Evolutionary conservation across 2,329 filamentous ascomycete genomes (phyloP).

Genomic region (Hypoxylon sp.): DNA sequence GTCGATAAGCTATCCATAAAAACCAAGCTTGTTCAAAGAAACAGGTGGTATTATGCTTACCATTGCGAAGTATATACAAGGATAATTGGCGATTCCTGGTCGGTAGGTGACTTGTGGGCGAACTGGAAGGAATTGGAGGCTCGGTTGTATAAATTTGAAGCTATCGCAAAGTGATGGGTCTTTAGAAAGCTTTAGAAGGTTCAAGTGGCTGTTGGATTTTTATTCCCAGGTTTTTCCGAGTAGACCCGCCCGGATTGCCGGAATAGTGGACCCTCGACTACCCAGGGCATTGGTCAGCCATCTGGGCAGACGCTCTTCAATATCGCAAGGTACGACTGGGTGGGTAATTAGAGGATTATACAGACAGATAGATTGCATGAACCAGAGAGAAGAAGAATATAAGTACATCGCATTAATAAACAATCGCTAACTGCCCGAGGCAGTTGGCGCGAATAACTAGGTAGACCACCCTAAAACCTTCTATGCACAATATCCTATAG

Average conservation of each 20-base stretch:
- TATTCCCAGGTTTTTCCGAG: constrained; percentile 50
- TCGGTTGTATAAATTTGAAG: constrained; percentile 42
- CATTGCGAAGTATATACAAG: constrained; percentile 43
- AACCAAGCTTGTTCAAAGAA: background rate
- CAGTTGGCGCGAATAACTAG: constrained; percentile 18
- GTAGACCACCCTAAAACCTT: constrained; percentile 28
- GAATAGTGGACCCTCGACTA: background rate
- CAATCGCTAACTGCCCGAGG: constrained; percentile 14
- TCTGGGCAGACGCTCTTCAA: background rate
- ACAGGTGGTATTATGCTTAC: constrained; percentile 30
- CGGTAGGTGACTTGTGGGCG: constrained; percentile 16
- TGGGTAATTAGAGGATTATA: background rate
- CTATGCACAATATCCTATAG: constrained; percentile 43
- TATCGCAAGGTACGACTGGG: no score
- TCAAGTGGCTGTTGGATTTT: constrained; percentile 42
- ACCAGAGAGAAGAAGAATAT: constrained; percentile 16
- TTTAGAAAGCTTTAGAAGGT: constrained; percentile 50
- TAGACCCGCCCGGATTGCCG: constrained; percentile 25
- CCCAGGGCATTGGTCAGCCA: background rate
- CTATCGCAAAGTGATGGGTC: constrained; percentile 47
- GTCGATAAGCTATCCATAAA: background rate
- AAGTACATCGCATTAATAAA: constrained; percentile 32
- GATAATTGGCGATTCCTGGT: constrained; percentile 4
- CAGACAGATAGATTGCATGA: background rate
- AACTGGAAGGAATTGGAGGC: constrained; percentile 25